Conservation (phyloP, 768 basidiomycete species). For the Mycena alexandri region DNA sequence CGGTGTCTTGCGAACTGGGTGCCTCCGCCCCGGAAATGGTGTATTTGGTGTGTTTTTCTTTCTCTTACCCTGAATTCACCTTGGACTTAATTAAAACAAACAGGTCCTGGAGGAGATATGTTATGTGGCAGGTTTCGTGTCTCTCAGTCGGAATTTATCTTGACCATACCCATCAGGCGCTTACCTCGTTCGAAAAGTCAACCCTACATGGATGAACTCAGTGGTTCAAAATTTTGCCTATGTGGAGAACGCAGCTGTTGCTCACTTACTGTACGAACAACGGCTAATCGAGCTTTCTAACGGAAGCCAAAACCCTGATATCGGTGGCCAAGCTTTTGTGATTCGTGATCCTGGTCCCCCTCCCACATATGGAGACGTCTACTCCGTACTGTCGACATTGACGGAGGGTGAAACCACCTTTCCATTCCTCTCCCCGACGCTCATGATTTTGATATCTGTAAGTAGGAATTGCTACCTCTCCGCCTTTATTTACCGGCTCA, state of each 20-base stretch:
- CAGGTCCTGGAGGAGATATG: slow-evolving; percentile 80
- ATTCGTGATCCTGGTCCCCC: slow-evolving; percentile 76
- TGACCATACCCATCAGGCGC: slow-evolving; percentile 45
- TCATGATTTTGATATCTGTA: slow-evolving; percentile 72
- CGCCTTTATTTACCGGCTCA: neutral
- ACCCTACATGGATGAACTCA: slow-evolving; percentile 72
- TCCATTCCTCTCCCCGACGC: slow-evolving; percentile 67
- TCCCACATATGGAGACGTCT: slow-evolving; percentile 73
- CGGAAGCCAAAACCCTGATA: slow-evolving; percentile 62
- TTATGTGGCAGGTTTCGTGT: slow-evolving; percentile 53
- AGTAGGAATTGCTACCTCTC: neutral
- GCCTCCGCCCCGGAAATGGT: slow-evolving; percentile 83
- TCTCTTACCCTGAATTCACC: too few relatives aligned
- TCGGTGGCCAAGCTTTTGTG: slow-evolving; percentile 79
- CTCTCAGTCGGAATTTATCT: neutral
- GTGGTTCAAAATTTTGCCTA: slow-evolving; percentile 76
- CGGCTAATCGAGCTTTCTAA: slow-evolving; percentile 68
- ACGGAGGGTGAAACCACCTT: slow-evolving; percentile 70
- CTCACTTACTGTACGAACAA: slow-evolving; percentile 80
- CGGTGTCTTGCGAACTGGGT: slow-evolving; percentile 71
- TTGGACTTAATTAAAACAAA: too few relatives aligned
- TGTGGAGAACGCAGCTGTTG: slow-evolving; percentile 81
- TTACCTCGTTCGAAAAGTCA: slow-evolving; percentile 69
- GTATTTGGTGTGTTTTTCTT: slow-evolving; percentile 57
- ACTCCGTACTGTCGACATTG: slow-evolving; percentile 66